Evolutionary conservation across 148 eudicot species (phyloP), one percentile per base, ranked within the genome.

Genomic region (Chenopodium formosanum): DNA sequence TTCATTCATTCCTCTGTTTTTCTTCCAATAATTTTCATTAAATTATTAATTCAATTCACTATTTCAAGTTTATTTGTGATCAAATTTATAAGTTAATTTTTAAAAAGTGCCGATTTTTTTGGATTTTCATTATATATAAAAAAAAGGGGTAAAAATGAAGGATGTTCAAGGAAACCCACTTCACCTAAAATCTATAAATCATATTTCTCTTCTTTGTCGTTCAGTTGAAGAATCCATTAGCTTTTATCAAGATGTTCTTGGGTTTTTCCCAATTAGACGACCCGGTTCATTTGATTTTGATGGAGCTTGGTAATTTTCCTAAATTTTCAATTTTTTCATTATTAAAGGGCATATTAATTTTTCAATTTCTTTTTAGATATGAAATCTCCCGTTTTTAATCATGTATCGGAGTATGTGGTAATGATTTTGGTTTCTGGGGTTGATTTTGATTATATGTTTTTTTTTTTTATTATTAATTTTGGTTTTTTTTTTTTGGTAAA

Each of bases 211-310:
- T 19, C 88, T 93, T 20, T 95, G 97, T 83, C 88, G 74, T 81
- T 93, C 94, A 9, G 82, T 95, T 71, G 96, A 95, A 69, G 90
- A 93, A 74, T 95, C 98, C 8, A 90, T 90, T 9, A 84, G 86
- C 82, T 95, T 95, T 73, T 95, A 95, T 81, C 85, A 79, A 78
- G 88, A 95, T 83, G 85, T 95, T 77, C 92, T 95, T 44, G 98
- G 98, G 0, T 95, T 95, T 76, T 79, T 85, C 3, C 97, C 98
- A 1, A 88, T 95, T 52, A 66, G 91, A 64, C 82, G 98, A 66
- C 98, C 98, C 14, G 92, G 94, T 2, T 95, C 98, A 1, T 88
- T 95, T 48, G 84, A 93, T 73, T 95, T 95, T 58, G 85, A 91
- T 58, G 97, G 98, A 37, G 98, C 98, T 29, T 95, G 98, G 98